Evolutionary conservation across 495 filamentous ascomycete genomes (phyloP), one percentile per base, ranked within the genome.

Genomic region (Wilcoxina mikolae): DNA sequence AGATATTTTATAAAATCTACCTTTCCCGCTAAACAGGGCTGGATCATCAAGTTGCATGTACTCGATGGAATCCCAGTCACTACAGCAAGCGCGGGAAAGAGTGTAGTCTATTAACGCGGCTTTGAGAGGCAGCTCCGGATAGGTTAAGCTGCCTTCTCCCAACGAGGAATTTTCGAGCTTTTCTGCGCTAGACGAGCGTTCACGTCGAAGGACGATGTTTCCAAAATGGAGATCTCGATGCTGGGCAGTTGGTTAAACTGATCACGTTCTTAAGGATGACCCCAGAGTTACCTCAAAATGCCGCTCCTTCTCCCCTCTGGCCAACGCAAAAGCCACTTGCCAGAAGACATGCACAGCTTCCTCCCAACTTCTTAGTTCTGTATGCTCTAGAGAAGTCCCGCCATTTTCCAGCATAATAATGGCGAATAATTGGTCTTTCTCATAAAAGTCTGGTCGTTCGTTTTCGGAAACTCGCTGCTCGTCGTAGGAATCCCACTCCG

Each of bases 31-130:
- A 35, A 66, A 66, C 5, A 66, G 60, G 0, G 63, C 64, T 1
- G 56, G 53, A 44, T 66, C 64, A 10, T 66, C 63, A 3, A 66
- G 59, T 5, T 54, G 57, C 11, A 58, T 56, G 33, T 60, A 62
- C 15, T 61, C 61, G 10, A 43, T n/a, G 1, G 23, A 11, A 20
- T 53, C 24, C 10, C 15, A 23, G 24, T 33, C 25, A 7, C 43
- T 51, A 11, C 59, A 63, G 38, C 54, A 38, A 1, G 64, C 64
- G 2, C 64, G 59, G 7, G 63, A 66, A 20, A 66, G 57, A 0
- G 64, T 66, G 53, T 66, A 66, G 51, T 66, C 64, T 24, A 66
- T 66, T 28, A 66, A 50, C 3, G 64, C 53, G 4, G 63, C 63
- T 31, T 66, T 58, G 9, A 66, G 57, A 5, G 2, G 41, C 23